Evolutionary conservation across 2,329 filamentous ascomycete species (phyloP).

Genomic region (Penicillium sp.): DNA sequence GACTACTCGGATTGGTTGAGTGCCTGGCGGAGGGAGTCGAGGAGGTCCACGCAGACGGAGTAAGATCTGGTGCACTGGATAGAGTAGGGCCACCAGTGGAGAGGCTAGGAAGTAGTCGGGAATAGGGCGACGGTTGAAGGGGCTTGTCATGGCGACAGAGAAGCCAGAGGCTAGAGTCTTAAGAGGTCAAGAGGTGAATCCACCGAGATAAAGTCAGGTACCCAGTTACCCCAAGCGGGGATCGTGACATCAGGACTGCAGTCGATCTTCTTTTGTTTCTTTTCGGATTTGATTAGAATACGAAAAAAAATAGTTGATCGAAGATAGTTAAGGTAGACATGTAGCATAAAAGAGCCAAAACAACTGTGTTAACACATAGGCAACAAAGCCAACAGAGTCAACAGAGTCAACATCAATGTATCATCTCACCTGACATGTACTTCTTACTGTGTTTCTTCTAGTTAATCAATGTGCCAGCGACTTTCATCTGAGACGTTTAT

Average conservation of each 20-base stretch:
- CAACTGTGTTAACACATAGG: not conserved
- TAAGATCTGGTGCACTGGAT: constrained; percentile 62
- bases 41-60: constrained; percentile 66
- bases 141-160: constrained; percentile 34
- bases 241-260: constrained; percentile 7
- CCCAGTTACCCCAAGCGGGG: constrained; percentile 8
- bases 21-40: constrained; percentile 55
- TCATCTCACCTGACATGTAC: not conserved
- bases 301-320: not conserved
- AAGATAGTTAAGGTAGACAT: not conserved
- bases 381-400: not conserved
- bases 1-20: constrained; percentile 67
- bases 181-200: constrained; percentile 2
- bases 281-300: not conserved
- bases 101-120: constrained; percentile 66
- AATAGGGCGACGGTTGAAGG: constrained; percentile 51
- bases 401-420: not conserved
- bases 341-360: not conserved
- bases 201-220: constrained; percentile 4
- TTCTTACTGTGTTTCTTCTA: not conserved
- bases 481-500: not conserved
- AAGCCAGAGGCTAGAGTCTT: not conserved
- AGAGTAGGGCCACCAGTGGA: constrained; percentile 63
- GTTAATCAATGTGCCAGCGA: not conserved
- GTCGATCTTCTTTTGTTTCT: not conserved